These are phyloP conservation scores for Neoboletus subvelutipes DNA, from an alignment of 768 basidiomycete genomes.

Conservation along the genomic window DNA sequence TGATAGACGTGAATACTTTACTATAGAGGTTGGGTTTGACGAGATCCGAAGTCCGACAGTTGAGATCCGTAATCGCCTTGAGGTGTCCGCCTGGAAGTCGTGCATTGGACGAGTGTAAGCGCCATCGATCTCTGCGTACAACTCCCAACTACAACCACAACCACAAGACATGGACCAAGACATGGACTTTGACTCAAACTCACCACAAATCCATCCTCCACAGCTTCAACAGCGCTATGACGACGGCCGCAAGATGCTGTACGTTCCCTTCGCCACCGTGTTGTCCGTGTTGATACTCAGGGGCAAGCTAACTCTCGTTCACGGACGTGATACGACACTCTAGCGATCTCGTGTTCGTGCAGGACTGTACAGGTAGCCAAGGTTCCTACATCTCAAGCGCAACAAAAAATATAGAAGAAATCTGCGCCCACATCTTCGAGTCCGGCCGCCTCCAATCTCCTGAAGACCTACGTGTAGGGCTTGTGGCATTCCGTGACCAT, in stretches of 20 bases:
- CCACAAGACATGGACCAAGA: slow-evolving; percentile 67
- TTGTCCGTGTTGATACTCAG: slow-evolving; percentile 4
- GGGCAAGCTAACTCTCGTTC: slow-evolving; percentile 16
- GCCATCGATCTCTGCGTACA: slow-evolving; percentile 15
- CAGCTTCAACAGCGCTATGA: slow-evolving; percentile 37
- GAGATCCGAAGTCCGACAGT: slow-evolving; percentile 37
- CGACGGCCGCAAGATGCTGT: slow-evolving; percentile 71
- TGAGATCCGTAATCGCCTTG: slow-evolving; percentile 39
- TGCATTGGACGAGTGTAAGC: slow-evolving; percentile 11
- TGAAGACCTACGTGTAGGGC: slow-evolving; percentile 89
- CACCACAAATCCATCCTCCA: slow-evolving; percentile 33
- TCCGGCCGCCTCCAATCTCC: slow-evolving; percentile 84
- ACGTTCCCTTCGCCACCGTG: slow-evolving; percentile 32
- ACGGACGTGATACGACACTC: background rate
- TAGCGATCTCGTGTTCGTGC: slow-evolving; percentile 92
- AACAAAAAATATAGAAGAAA: slow-evolving; percentile 94
- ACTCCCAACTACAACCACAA: background rate
- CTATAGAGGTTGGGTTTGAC: slow-evolving; percentile 16
- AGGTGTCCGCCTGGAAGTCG: slow-evolving; percentile 31
- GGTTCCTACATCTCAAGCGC: slow-evolving; percentile 91
- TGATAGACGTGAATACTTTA: slow-evolving; percentile 17
- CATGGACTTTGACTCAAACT: slow-evolving; percentile 61
- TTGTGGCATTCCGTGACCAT: slow-evolving; percentile 95
- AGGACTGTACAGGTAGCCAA: slow-evolving; percentile 93
- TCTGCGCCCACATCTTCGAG: slow-evolving; percentile 92